phyloP scores from a whole-genome alignment of 495 filamentous ascomycete species.

The Tuber microsphaerosporum region DNA sequence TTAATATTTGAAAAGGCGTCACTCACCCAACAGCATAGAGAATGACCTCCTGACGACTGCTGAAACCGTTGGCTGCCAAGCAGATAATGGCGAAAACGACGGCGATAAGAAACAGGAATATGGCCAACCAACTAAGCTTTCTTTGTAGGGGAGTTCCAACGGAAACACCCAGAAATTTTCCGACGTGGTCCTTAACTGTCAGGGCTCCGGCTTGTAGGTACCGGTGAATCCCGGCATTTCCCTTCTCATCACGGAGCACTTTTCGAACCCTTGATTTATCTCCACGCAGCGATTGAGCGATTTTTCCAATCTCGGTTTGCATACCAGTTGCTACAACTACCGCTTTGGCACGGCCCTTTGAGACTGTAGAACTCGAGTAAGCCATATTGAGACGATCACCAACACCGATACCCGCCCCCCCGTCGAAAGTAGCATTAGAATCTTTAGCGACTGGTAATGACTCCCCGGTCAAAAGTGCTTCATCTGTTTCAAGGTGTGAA shows the following conservation, averaged over 20 bases:
- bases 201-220: constrained; percentile 64
- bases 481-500: constrained; percentile 49
- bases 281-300: constrained; percentile 46
- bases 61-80: constrained; percentile 48
- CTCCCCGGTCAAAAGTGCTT: constrained; percentile 50
- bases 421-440: constrained; percentile 41
- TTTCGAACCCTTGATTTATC: constrained; percentile 47
- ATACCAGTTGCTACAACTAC: constrained; percentile 47
- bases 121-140: constrained; percentile 50
- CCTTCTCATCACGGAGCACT: constrained; percentile 54
- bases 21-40: constrained; percentile 50
- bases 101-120: constrained; percentile 48
- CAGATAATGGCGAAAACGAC: constrained; percentile 51
- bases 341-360: constrained; percentile 48
- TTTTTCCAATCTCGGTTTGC: constrained; percentile 48
- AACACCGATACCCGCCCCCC: constrained; percentile 42
- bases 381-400: constrained; percentile 49
- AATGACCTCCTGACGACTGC: constrained; percentile 45
- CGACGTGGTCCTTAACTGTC: constrained; percentile 59
- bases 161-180: constrained; percentile 62
- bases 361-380: constrained; percentile 49
- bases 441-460: constrained; percentile 47
- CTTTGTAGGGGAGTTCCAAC: constrained; percentile 52
- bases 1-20: background rate
- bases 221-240: constrained; percentile 56